Percentiles rank a stretch among this genome's conserved stretches.
These are phyloP conservation scores for Alternaria panax DNA, from an alignment of 2,329 filamentous ascomycete genomes.

Conservation along the genomic window DNA sequence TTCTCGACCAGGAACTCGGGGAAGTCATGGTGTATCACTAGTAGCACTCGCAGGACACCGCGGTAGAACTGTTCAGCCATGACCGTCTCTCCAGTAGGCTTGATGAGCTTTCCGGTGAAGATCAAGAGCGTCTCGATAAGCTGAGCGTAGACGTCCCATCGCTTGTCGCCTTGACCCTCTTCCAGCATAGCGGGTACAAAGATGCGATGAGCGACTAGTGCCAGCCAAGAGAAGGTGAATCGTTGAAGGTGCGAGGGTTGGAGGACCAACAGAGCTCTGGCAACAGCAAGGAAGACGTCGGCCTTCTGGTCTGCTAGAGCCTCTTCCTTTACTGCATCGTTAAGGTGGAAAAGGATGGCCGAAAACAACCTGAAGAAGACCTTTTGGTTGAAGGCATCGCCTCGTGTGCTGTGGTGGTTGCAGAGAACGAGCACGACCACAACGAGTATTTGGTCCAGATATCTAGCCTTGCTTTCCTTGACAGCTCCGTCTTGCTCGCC, in stretches of 20 bases:
- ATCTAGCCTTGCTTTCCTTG: conserved; percentile 69
- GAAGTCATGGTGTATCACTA: conserved; percentile 91
- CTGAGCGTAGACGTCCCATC: conserved; percentile 79
- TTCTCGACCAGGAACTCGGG: conserved; percentile 91
- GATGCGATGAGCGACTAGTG: conserved; percentile 80
- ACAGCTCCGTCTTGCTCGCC: conserved; percentile 65
- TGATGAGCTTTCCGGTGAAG: conserved; percentile 81
- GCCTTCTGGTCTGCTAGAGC: conserved; percentile 61
- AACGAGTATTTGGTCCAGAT: conserved; percentile 79
- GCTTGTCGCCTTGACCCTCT: conserved; percentile 63
- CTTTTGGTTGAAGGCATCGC: conserved; percentile 83
- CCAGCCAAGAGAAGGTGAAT: conserved; percentile 86
- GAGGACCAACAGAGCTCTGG: conserved; percentile 73
- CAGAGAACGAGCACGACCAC: conserved; percentile 83
- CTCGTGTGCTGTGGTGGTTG: conserved; percentile 81
- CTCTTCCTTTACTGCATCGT: conserved; percentile 60
- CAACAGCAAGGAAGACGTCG: conserved; percentile 76
- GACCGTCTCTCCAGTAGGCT: conserved; percentile 71
- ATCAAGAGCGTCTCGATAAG: conserved; percentile 75
- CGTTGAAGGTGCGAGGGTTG: conserved; percentile 79
- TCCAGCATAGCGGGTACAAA: conserved; percentile 81
- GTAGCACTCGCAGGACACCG: conserved; percentile 79
- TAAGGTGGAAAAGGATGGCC: conserved; percentile 79
- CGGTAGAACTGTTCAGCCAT: conserved; percentile 85
- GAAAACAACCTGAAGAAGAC: conserved; percentile 93